These are phyloP conservation scores for Cetradonia linearis DNA, from an alignment of 495 filamentous ascomycete genomes.

Conservation along the genomic window DNA sequence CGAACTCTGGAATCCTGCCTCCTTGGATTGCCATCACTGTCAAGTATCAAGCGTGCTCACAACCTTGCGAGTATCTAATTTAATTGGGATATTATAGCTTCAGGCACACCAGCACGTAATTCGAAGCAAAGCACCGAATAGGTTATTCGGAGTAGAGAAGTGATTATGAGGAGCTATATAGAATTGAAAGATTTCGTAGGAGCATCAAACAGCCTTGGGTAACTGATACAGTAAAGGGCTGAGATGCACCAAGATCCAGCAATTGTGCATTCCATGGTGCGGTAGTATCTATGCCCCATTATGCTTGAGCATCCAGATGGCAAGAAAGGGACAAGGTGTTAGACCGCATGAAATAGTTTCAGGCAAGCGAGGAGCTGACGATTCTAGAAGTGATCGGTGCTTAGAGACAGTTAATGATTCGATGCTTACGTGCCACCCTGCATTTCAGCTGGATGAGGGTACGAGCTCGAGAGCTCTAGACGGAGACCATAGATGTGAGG, in stretches of 20 bases:
- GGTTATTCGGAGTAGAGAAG: neutral
- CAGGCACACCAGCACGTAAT: neutral
- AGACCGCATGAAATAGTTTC: neutral
- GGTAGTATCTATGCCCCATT: neutral
- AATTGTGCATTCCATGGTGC: neutral
- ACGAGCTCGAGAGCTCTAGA: neutral
- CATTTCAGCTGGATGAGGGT: neutral
- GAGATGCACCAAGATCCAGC: neutral
- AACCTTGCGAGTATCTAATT: neutral
- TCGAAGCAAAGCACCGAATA: neutral
- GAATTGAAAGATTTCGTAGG: neutral
- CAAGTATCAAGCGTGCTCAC: neutral
- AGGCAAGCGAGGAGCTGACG: neutral
- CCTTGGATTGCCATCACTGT: neutral
- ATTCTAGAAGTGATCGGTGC: neutral
- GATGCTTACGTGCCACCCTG: neutral
- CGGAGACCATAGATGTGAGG: neutral
- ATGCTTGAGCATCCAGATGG: neutral
- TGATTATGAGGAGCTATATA: neutral
- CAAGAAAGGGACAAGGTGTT: neutral
- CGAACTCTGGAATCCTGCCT: constrained; percentile 6
- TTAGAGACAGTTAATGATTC: neutral
- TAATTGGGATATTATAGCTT: neutral
- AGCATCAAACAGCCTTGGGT: neutral
- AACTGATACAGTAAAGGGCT: neutral